Evolutionary conservation across 2,329 filamentous ascomycete genomes (phyloP), one percentile per base, ranked within the genome.

Genomic region (Cercospora canescens): DNA sequence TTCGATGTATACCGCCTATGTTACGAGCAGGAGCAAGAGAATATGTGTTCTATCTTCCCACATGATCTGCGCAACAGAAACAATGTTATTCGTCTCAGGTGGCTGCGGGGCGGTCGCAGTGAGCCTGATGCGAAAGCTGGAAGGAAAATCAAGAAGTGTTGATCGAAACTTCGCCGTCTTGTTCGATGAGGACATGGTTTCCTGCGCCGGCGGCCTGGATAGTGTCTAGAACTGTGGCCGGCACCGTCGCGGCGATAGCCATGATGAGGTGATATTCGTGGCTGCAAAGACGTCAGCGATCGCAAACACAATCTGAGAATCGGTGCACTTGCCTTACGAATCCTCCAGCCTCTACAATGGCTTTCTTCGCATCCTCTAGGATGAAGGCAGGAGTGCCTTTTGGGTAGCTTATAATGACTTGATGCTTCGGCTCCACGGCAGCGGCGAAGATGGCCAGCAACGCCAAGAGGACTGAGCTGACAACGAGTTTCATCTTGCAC

Each of bases 351-450:
- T 67, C 62, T 18, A 61, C 34, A 14, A 70, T 59, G 18, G 63
- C 67, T 45, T 89, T 80, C 82, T 90, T 95, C 52, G 92, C 93
- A 63, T 91, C 79, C 24, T 88, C 81, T 34, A 97, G 78, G 37
- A 96, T 81, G 37, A 83, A 84, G 69, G 90, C 82, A 21, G 92
- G 89, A 72, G 88, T 90, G 56, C 87, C 84, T 60, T 88, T 82
- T 26, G 90, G 88, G 76, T 93, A 97, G 75, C 86, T 92, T 74
- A 97, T 84, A 72, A 97, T 89, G 69, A 96, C 88, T 37, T 88
- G 87, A 79, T 92, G 92, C 79, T 92, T 92, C 9, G 64, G 65
- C 59, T 68, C 55, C 3, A 61, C 66, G 16, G 72, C 67, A 32
- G 67, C 39, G 14, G 69, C 72, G 50, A 73, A 63, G 24, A 71